Base-by-base conservation (phyloP, 1,139 yeast species). In the Magnusiomyces sp. region DNA sequence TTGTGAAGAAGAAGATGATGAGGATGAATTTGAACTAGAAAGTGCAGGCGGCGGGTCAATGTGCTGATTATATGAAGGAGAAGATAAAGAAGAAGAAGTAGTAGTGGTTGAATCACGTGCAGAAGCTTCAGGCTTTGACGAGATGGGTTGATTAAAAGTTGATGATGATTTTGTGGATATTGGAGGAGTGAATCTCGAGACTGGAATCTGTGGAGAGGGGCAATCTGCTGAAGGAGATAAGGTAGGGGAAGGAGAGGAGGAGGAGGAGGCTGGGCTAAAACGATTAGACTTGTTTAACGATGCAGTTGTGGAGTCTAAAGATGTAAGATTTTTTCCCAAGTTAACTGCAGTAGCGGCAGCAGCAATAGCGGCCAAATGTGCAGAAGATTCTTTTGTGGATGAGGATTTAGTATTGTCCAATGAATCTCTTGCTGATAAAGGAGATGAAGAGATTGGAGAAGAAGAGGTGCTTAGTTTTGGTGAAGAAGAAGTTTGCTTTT, bases 1-100 rank as follows among this genome's bases (percentile, higher is more conserved):
- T n/a, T 7, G 37, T 10, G 47, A 46, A 5, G 43, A 29, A 1
- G 46, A 49, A 39, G 39, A 34, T 16, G 49, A 47, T 23, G 48
- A 50, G 13, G 46, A 38, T 2, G 46, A 45, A 13, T 46, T 31
- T 29, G 48, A 51, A 33, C 19, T 42, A 13, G 48, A 42, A 23
- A 44, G 38, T 37, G 46, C 43, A n/a, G 23, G 41, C 16, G 46
- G 47, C n/a, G 48, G 45, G 36, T 16, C 29, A 27, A 46, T 20
- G 36, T n/a, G 20, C 19, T n/a, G 34, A 41, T n/a, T n/a, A n/a
- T 20, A 27, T 23, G 17, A 29, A 42, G 29, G 20, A 27, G 31
- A 17, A 40, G 36, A 17, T n/a, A n/a, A n/a, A n/a, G n/a, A n/a
- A n/a, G n/a, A n/a, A n/a, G n/a, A n/a, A n/a, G n/a, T n/a, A n/a